Evolutionary conservation across 208 protist genomes (phyloP).

Genomic region (Acanthamoeba castellanii): DNA sequence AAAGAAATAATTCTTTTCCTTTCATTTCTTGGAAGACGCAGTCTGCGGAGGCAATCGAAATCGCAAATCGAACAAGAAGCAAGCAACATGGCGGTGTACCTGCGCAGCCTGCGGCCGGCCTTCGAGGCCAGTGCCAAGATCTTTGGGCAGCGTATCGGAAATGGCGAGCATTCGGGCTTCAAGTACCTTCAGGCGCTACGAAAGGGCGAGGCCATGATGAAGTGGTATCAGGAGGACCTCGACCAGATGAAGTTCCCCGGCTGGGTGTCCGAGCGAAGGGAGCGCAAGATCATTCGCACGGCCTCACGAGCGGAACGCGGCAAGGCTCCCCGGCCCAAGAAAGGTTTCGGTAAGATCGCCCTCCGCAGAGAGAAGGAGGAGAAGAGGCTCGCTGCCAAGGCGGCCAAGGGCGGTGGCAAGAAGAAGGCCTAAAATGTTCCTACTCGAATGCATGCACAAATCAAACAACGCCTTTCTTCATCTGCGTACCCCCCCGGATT

Average conservation of each 20-base stretch:
- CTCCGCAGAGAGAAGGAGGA: constrained; percentile 55
- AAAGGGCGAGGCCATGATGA: constrained; percentile 47
- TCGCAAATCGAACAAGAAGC: background rate
- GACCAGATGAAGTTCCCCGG: constrained; percentile 59
- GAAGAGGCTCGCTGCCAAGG: constrained; percentile 72
- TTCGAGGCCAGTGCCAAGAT: constrained; percentile 14
- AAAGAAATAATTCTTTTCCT: no score
- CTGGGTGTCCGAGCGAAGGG: background rate
- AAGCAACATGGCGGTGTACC: constrained; percentile 33
- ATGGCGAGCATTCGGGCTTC: constrained; percentile 16
- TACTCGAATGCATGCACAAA: no score
- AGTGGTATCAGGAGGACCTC: constrained; percentile 52
- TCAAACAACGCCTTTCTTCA: background rate
- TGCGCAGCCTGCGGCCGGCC: constrained; percentile 15
- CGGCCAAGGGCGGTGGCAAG: constrained; percentile 54
- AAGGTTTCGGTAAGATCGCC: constrained; percentile 59
- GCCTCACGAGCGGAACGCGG: constrained; percentile 16
- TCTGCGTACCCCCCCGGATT: no score
- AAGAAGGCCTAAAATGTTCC: constrained; percentile 49
- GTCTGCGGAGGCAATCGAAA: background rate
- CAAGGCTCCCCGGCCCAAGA: constrained; percentile 59
- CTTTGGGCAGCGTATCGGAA: constrained; percentile 41
- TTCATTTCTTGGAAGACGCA: no score
- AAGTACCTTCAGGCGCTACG: background rate
- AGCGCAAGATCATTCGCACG: background rate